Base-by-base conservation (phyloP, 2,329 filamentous ascomycete species). In the Colletotrichum falcatum region DNA sequence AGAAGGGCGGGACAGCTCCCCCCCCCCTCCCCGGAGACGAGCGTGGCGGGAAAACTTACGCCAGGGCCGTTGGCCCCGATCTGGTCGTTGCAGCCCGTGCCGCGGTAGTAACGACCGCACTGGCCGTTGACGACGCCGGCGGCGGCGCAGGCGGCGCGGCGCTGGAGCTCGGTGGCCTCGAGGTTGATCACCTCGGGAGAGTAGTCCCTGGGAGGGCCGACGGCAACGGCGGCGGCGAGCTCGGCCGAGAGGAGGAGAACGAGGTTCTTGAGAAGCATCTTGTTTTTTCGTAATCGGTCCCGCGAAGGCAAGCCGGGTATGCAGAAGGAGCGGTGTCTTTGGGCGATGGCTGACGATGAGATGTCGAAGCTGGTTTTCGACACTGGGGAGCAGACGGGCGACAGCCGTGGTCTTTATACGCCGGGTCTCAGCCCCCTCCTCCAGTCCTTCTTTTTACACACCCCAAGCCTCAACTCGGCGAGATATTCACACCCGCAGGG, bases 61-160 rank as follows among this genome's bases (percentile, higher is more conserved):
- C 56, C 56, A 16, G 56, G 39, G 7, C 26, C 39, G 8, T 46
- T 60, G 26, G 39, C 39, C 14, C 26, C 56, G 26, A 60, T 60
- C 20, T 60, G 56, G 18, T 60, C 56, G 56, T 30, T 60, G 39
- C 56, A 60, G 39, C 56, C 39, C 12, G 56, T 60, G 20, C 56
- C 56, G 16, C 56, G 56, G 39, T 46, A 60, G 56, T 46, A 60
- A 12, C 56, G 56, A 20, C 56, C 56, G 18, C 56, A 46, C 2
- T 60, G 39, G 26, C 56, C 39, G 56, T 60, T 60, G 39, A 60
- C 56, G 16, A 60, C 39, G 39, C 39, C 39, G 39, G 39, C 37
- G 8, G 37, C 37, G 55, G 55, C 55, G 20, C 55, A 59, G 28
- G 55, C 56, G 11, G 39, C 26, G 28, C 39, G 56, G 56, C 56